Evolutionary conservation across 352 stramenopile genomes (phyloP).

Genomic region (Pythium myriotylum): DNA sequence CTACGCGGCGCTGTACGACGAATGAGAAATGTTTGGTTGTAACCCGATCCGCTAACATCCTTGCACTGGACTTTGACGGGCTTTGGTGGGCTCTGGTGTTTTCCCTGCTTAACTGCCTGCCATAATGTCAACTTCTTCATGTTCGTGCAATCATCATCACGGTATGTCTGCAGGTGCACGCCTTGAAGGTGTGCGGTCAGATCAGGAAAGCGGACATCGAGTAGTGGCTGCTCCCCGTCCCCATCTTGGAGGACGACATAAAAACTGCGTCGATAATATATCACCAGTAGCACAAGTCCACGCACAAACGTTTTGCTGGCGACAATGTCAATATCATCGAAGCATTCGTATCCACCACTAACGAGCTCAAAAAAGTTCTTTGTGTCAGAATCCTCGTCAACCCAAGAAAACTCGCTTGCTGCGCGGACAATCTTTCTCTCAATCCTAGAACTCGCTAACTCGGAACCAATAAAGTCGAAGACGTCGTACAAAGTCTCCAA

Average conservation of each 20-base stretch:
- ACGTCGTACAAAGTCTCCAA: slow-evolving; percentile 82
- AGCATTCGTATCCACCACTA: slow-evolving; percentile 84
- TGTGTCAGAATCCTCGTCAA: slow-evolving; percentile 77
- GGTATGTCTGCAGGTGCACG: slow-evolving; percentile 84
- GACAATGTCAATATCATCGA: slow-evolving; percentile 84
- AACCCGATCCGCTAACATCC: slow-evolving; percentile 75
- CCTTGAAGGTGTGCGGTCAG: slow-evolving; percentile 89
- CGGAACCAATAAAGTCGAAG: slow-evolving; percentile 82
- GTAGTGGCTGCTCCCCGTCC: slow-evolving; percentile 90
- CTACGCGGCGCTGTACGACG: slow-evolving; percentile 46
- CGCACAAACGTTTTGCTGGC: slow-evolving; percentile 88
- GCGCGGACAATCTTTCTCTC: slow-evolving; percentile 88
- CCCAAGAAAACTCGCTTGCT: slow-evolving; percentile 87
- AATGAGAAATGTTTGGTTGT: slow-evolving; percentile 88
- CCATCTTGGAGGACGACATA: slow-evolving; percentile 92
- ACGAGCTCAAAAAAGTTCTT: slow-evolving; percentile 95
- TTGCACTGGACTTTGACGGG: slow-evolving; percentile 86
- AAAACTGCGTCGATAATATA: slow-evolving; percentile 89
- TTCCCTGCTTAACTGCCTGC: slow-evolving; percentile 69
- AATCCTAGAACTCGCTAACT: slow-evolving; percentile 82
- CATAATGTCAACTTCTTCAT: slow-evolving; percentile 94
- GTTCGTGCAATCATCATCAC: slow-evolving; percentile 76
- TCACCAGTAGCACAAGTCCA: slow-evolving; percentile 77
- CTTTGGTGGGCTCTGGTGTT: slow-evolving; percentile 66
- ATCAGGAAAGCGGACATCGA: slow-evolving; percentile 95